Evolutionary conservation across 192 early-diverging fungal genomes (phyloP).

Genomic region (Coemansia sp.): DNA sequence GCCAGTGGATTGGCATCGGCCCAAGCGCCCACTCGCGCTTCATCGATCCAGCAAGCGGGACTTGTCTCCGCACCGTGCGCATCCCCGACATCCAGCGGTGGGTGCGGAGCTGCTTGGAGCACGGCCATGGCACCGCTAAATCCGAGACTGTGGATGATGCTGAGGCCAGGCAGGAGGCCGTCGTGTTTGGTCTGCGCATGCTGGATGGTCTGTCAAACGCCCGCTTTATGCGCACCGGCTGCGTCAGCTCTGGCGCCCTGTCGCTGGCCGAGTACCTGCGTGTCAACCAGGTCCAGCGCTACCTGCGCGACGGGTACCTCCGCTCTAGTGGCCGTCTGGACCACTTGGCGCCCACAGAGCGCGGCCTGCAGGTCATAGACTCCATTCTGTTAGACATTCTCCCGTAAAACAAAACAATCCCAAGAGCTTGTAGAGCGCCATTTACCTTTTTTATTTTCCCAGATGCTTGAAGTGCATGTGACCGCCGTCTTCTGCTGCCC

Average conservation of each 20-base stretch:
- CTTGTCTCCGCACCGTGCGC: conserved; percentile 22
- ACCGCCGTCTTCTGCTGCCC: background rate
- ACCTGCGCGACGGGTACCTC: conserved; percentile 25
- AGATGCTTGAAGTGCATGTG: conserved; percentile 7
- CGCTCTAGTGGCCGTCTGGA: conserved; percentile 6
- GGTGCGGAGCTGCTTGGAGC: conserved; percentile 26
- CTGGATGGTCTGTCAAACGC: conserved; percentile 36
- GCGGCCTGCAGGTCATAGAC: conserved; percentile 43
- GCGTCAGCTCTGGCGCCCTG: conserved; percentile 11
- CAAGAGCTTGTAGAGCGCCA: background rate
- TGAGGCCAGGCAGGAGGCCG: conserved; percentile 37
- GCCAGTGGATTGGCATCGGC: conserved; percentile 59
- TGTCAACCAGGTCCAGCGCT: conserved; percentile 28
- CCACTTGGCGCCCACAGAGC: conserved; percentile 35
- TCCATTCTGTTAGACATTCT: conserved; percentile 37
- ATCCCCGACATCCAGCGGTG: conserved; percentile 34
- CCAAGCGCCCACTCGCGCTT: conserved; percentile 62
- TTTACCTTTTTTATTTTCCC: background rate
- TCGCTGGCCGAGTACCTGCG: conserved; percentile 28
- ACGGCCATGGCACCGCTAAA: conserved; percentile 32
- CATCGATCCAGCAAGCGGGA: conserved; percentile 24
- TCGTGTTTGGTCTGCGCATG: conserved; percentile 57
- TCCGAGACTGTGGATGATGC: background rate
- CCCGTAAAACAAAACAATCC: conserved; percentile 7
- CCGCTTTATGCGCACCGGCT: conserved; percentile 17